Base-by-base conservation (phyloP, 2,329 filamentous ascomycete genomes). In the Hysterium pulicare region DNA sequence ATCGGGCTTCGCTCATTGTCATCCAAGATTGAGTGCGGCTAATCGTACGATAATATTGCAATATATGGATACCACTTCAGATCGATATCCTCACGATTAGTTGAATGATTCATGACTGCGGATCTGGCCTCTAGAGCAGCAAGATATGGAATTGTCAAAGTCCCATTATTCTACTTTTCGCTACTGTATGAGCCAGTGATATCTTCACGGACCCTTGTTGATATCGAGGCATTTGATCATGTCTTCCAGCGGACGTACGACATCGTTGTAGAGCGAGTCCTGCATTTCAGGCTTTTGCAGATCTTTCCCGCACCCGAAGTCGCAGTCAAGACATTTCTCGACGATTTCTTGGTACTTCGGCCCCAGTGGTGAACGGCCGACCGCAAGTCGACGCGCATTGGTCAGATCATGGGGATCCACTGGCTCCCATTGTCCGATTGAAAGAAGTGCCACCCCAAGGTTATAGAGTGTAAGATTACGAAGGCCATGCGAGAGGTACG, bases 211-310 rank as follows among this genome's bases (percentile, higher is more conserved):
- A 32, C 28, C 28, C 17, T 32, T n/a, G 9, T 13, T n/a, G 17
- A 32, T 38, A 17, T 24, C 20, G 4, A 21, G 22, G 4, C 16
- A 23, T 31, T 40, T 30, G 11, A 71, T n/a, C 70, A 71, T 5
- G 78, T 81, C 55, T 78, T 82, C 58, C 73, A 76, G 50, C 72
- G 74, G 40, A 30, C 40, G 39, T 20, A 43, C 34, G 19, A 44
- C 41, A 17, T 44, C 41, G 16, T 19, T 40, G 30, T 44, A 44
- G 33, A 40, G 15, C 23, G 35, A 20, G 16, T 19, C 21, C 23
- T 40, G 41, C 23, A 44, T n/a, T 9, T 33, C 36, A 21, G 21
- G n/a, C 31, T 21, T 33, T n/a, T 11, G 20, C 36, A 40, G 31
- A 19, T 23, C 22, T 7, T 5, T 30, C 5, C 39, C 31, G 20